phyloP scores from a whole-genome alignment of 106 monocot genomes.

The Platanthera zijinensis region DNA sequence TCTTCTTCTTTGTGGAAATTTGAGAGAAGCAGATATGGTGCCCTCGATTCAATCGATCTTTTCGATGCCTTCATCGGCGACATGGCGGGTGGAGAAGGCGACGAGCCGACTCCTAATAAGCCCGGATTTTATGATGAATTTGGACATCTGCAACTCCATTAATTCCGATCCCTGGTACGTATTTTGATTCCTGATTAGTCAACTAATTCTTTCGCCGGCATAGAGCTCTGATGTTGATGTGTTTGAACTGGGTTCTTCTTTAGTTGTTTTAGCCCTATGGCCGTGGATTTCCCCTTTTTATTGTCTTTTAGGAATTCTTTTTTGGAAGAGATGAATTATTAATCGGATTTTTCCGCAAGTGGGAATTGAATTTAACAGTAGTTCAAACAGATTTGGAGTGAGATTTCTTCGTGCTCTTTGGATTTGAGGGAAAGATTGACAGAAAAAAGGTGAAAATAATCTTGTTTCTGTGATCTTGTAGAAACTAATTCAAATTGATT shows the following conservation, averaged over 20 bases:
- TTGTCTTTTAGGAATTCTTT: not conserved
- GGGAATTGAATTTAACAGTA: not conserved
- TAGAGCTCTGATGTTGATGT: not conserved
- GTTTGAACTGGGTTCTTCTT: not conserved
- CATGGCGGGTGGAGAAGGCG: constrained; percentile 46
- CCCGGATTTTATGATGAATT: constrained; percentile 55
- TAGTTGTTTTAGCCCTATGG: not conserved
- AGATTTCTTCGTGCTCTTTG: not conserved
- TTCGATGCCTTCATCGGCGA: constrained; percentile 20
- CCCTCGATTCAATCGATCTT: constrained; percentile 3
- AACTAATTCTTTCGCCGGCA: not conserved
- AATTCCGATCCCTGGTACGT: constrained; percentile 43
- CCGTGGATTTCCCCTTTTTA: not conserved
- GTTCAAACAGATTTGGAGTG: not conserved
- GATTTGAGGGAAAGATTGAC: not conserved
- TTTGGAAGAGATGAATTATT: not conserved
- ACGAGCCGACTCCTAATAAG: constrained; percentile 48
- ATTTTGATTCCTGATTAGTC: not conserved
- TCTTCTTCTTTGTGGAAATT: not conserved
- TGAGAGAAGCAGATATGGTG: constrained; percentile 7
- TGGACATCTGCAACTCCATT: constrained; percentile 54
- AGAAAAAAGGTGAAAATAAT: not conserved
- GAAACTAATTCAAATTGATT: no score
- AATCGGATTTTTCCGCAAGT: not conserved
- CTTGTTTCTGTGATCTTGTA: not conserved